Evolutionary conservation across 257 asterid species (phyloP).

Genomic region (Fraxinus americana): DNA sequence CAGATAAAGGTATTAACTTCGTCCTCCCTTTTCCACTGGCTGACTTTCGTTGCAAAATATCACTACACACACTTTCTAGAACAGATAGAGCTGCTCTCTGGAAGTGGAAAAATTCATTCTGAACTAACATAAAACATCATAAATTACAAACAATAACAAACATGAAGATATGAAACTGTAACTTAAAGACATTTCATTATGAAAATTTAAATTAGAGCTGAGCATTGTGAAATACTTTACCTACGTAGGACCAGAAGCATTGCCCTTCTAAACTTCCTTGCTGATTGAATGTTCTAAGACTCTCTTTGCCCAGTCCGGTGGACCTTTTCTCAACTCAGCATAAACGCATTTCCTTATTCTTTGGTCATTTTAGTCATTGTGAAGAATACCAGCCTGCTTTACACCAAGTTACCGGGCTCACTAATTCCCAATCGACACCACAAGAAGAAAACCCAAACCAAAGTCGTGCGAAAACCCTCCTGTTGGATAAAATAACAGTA

Average conservation of each 20-base stretch:
- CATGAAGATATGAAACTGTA: not conserved
- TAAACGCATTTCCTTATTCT: slow-evolving; percentile 43
- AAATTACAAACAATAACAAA: not conserved
- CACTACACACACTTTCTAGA: not conserved
- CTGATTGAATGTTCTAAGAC: slow-evolving; percentile 51
- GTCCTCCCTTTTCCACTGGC: slow-evolving; percentile 30
- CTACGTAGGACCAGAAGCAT: slow-evolving; percentile 67
- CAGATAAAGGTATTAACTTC: slow-evolving; percentile 27
- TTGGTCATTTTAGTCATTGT: too few relatives aligned
- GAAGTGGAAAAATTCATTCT: not conserved
- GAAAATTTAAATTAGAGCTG: not conserved
- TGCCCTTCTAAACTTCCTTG: slow-evolving; percentile 59
- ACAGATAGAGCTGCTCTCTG: not conserved
- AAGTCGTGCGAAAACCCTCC: too few relatives aligned
- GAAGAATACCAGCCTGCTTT: too few relatives aligned
- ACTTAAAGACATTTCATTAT: not conserved
- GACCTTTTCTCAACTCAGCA: slow-evolving; percentile 41
- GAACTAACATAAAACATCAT: not conserved
- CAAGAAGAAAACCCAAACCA: too few relatives aligned
- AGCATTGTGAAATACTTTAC: slow-evolving; percentile 24
- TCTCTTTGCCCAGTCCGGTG: slow-evolving; percentile 55
- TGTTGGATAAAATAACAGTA: too few relatives aligned
- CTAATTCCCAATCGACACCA: too few relatives aligned
- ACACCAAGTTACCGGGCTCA: too few relatives aligned
- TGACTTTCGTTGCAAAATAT: not conserved